phyloP scores from a whole-genome alignment of 257 asterid species.

The Salvia hispanica region DNA sequence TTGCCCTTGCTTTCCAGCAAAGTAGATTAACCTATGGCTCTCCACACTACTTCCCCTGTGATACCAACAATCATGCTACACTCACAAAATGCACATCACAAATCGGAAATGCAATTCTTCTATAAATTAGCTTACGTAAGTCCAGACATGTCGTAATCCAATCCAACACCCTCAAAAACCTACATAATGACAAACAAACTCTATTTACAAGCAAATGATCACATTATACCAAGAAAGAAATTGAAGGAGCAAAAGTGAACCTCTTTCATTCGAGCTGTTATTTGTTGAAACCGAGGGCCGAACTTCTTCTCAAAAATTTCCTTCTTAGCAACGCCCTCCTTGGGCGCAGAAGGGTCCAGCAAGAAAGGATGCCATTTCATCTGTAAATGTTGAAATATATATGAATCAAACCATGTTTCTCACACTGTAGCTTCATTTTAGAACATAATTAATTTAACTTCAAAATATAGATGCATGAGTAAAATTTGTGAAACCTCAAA shows the following conservation, averaged over 20 bases:
- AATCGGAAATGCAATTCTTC: too few relatives aligned
- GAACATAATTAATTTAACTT: background rate
- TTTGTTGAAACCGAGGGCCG: conserved; percentile 61
- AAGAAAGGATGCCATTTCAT: conserved; percentile 43
- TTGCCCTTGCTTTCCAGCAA: conserved; percentile 22
- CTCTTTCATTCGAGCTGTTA: conserved; percentile 62
- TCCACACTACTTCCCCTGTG: conserved; percentile 27
- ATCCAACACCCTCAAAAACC: conserved; percentile 18
- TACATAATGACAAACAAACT: background rate
- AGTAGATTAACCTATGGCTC: conserved; percentile 26
- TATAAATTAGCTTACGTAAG: conserved; percentile 19
- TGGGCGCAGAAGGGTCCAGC: conserved; percentile 68
- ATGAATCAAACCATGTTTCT: background rate
- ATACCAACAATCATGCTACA: too few relatives aligned
- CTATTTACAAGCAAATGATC: background rate
- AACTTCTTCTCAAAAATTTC: conserved; percentile 47
- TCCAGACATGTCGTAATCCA: conserved; percentile 26
- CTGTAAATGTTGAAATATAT: conserved; percentile 20
- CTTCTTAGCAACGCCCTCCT: conserved; percentile 66
- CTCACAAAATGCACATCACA: too few relatives aligned
- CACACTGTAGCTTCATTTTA: too few relatives aligned
- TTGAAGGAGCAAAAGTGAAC: conserved; percentile 33
- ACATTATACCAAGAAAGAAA: too few relatives aligned
- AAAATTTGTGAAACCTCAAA: conserved; percentile 33
- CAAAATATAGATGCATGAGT: too few relatives aligned